phyloP scores from a whole-genome alignment of 1,139 yeast genomes.

The Suhomyces wounanorum region DNA sequence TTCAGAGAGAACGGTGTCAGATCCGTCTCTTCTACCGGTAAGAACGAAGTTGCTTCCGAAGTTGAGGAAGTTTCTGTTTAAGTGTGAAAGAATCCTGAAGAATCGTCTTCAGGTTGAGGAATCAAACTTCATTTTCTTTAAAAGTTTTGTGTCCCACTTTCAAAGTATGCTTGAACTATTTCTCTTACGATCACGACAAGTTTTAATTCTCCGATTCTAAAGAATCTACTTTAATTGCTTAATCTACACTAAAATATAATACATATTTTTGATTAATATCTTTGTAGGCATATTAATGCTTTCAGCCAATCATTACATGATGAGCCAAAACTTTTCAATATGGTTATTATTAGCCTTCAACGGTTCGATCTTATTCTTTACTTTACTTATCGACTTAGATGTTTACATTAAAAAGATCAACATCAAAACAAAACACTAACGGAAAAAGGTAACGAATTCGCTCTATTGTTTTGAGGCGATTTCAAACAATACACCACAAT shows the following conservation, averaged over 20 bases:
- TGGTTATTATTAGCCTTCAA: too few species aligned
- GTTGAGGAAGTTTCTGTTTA: conserved; percentile 27
- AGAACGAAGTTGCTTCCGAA: conserved; percentile 27
- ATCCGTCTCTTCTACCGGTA: conserved; percentile 21
- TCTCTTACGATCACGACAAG: conserved; percentile 6
- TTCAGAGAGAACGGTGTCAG: conserved; percentile 25
- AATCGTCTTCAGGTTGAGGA: conserved; percentile 4
- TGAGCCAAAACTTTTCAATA: too few species aligned
- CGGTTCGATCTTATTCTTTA: too few species aligned
- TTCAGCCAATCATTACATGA: too few species aligned
- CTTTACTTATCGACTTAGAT: too few species aligned
- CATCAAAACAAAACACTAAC: not conserved
- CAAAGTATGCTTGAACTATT: not conserved
- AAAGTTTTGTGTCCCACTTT: conserved; percentile 7
- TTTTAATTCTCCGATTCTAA: conserved; percentile 13
- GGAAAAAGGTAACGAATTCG: not conserved
- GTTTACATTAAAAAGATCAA: not conserved
- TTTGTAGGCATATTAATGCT: too few species aligned
- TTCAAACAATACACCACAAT: not conserved
- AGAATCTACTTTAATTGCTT: conserved; percentile 3
- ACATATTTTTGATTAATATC: conserved; percentile 1
- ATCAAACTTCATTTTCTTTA: conserved; percentile 1
- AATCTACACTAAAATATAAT: not conserved
- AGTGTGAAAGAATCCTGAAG: conserved; percentile 6
- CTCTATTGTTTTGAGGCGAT: not conserved